A percentile compares a stretch with the other conserved stretches of the same genome.
These are phyloP conservation scores for Ramaria sp. DNA, from an alignment of 768 basidiomycete species.

Conservation along the genomic window DNA sequence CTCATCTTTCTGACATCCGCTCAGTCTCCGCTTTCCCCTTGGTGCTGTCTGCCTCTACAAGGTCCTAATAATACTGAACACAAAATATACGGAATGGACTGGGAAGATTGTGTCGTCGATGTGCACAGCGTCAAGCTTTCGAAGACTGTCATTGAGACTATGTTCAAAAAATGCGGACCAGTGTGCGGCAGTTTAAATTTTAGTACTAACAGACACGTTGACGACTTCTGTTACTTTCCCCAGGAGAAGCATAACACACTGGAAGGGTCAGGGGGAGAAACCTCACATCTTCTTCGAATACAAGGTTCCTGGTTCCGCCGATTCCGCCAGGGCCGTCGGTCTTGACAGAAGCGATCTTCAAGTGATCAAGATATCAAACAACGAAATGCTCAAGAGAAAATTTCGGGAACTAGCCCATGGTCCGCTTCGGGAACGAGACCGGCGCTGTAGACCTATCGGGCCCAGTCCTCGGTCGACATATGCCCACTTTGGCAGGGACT, in stretches of 20 bases:
- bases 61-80: background rate
- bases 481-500: background rate
- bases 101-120: slow-evolving; percentile 6
- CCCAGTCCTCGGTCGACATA: background rate
- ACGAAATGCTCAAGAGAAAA: slow-evolving; percentile 6
- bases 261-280: slow-evolving; percentile 6
- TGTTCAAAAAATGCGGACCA: slow-evolving; percentile 8
- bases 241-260: slow-evolving; percentile 5
- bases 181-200: background rate
- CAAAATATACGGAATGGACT: background rate
- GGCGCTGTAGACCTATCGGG: background rate
- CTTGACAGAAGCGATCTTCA: slow-evolving; percentile 4
- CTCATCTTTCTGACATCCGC: background rate
- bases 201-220: background rate
- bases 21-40: background rate
- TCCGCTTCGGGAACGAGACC: background rate
- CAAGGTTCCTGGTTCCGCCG: background rate
- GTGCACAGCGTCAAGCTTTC: slow-evolving; percentile 5
- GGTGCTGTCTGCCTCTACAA: background rate
- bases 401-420: slow-evolving; percentile 1
- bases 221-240: background rate
- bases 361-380: slow-evolving; percentile 6
- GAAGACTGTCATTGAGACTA: background rate
- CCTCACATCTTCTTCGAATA: slow-evolving; percentile 8
- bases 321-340: background rate